Evolutionary conservation across 1,284 basidiomycete species (phyloP).

Genomic region (Papiliotrema fonsecae): DNA sequence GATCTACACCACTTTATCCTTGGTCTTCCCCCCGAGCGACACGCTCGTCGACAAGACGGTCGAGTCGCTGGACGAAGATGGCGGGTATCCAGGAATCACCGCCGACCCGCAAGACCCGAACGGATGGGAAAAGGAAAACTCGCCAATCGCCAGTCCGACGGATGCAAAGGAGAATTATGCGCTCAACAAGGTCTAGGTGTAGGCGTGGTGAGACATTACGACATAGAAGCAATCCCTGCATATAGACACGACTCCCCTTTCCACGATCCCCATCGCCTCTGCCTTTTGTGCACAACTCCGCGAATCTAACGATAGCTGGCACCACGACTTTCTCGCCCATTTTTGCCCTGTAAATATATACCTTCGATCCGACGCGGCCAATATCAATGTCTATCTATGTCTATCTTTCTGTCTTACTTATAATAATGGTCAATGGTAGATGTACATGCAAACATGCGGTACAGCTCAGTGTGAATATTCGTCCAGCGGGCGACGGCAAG

Average conservation of each 20-base stretch:
- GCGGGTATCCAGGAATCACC: background rate
- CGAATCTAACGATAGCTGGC: no score
- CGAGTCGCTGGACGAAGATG: conserved; percentile 30
- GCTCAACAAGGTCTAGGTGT: background rate
- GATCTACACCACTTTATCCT: conserved; percentile 25
- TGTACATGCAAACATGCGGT: background rate
- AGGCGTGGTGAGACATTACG: background rate
- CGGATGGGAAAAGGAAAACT: conserved; percentile 18
- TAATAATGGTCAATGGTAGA: background rate
- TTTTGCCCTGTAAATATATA: no score
- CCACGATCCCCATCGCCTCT: no score
- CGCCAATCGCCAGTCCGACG: conserved; percentile 1
- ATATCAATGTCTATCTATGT: no score
- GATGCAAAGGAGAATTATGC: no score
- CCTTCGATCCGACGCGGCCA: no score
- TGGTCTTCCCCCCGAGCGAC: conserved; percentile 25
- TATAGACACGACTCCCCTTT: no score
- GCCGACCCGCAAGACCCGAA: background rate
- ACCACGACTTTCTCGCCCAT: no score
- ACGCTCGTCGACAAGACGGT: conserved; percentile 32
- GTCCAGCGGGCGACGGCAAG: no score
- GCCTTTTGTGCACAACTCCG: no score
- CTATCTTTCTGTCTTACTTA: background rate
- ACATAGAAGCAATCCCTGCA: background rate
- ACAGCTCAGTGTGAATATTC: background rate